A percentile compares a stretch with the other conserved stretches of the same genome.
phyloP scores from a whole-genome alignment of 768 basidiomycete genomes.

The Austroboletus festivus region DNA sequence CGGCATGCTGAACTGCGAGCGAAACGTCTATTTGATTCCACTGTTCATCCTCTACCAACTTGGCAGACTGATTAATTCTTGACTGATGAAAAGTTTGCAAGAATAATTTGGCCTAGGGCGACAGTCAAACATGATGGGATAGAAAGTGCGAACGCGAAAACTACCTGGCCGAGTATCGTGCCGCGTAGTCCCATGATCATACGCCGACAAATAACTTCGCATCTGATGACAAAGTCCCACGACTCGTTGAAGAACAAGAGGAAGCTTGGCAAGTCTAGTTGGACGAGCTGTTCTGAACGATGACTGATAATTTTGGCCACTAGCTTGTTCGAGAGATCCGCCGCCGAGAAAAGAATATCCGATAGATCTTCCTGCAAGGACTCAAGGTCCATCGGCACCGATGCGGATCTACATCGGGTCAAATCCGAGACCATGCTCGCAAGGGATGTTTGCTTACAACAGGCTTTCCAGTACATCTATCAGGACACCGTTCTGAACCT shows the following conservation, averaged over 20 bases:
- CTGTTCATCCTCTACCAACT: constrained; percentile 91
- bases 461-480: constrained; percentile 54
- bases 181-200: constrained; percentile 95
- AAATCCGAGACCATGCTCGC: background rate
- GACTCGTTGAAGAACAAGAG: constrained; percentile 76
- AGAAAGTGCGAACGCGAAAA: constrained; percentile 13
- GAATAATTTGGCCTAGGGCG: constrained; percentile 75
- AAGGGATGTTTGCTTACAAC: constrained; percentile 28
- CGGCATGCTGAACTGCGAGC: constrained; percentile 60
- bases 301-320: constrained; percentile 74
- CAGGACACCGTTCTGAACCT: constrained; percentile 56
- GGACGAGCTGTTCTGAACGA: constrained; percentile 76
- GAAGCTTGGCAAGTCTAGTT: constrained; percentile 71
- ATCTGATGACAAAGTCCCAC: constrained; percentile 87
- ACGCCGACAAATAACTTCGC: constrained; percentile 78
- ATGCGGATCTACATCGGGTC: constrained; percentile 33
- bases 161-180: constrained; percentile 77
- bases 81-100: constrained; percentile 82
- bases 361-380: constrained; percentile 61
- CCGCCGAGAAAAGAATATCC: constrained; percentile 74
- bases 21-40: constrained; percentile 82
- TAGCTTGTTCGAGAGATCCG: constrained; percentile 83
- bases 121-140: background rate
- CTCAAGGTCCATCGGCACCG: constrained; percentile 39
- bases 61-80: constrained; percentile 76